Base-by-base conservation (phyloP, 257 asterid genomes). In the Eustoma russellianum region DNA sequence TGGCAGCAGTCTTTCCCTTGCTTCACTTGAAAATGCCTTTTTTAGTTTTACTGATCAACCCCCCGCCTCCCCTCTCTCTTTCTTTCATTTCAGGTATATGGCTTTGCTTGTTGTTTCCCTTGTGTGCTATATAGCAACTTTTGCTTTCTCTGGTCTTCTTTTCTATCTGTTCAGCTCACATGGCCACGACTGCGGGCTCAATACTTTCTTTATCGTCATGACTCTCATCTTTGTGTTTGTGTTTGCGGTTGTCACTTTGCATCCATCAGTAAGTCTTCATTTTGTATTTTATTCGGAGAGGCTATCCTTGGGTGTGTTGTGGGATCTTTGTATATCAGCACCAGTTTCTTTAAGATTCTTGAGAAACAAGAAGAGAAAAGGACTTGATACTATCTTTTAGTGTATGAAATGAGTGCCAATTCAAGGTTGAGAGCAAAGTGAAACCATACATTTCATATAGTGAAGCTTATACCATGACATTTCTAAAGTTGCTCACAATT, bases 181-280 rank as follows among this genome's bases (percentile, higher is more conserved):
- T 49, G 97, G 93, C 40, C 94, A 81, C 28, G 97, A 89, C 52
- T 89, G 97, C 58, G 97, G 97, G 62, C 77, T 83, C 38, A 89
- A 89, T 79, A 86, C 94, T 10, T 86, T 86, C 80, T 89, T 86
- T 69, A 81, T 89, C 5, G 80, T 71, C 75, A 77, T 83, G 76
- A 77, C 93, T 13, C 66, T 86, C 70, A 81, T 86, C 59, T 67
- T 77, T 5, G 83, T 77, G 41, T 78, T 89, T 46, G 70, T 70
- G 69, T 86, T 89, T 74, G 88, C 95, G 41, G 58, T 89, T 17
- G 79, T 71, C 66, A 83, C 97, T 9, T 68, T 89, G 70, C 97
- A 89, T 60, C 97, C 97, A 46, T 46, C 95, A 10, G 97, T 89
- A 67, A 75, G 94, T 72, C 49, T 66, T 55, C 38, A 33, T 51